Evolutionary conservation across 225 moss, liverwort and hornwort genomes (phyloP), one percentile per base, ranked within the genome.

Genomic region (Straminergon stramineum): DNA sequence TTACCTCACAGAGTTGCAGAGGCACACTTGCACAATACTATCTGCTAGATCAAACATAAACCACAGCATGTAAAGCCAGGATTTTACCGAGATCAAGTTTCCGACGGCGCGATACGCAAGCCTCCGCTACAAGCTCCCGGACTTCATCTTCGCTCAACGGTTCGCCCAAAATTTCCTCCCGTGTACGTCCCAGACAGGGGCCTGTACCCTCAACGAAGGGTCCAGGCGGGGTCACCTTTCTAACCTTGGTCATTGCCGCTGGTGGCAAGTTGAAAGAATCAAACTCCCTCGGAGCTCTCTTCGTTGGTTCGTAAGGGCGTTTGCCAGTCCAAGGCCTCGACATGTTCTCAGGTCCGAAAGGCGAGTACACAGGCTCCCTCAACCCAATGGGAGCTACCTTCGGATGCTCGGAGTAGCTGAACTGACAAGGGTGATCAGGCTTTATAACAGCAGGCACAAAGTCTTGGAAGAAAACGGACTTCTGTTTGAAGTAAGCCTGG

Each of bases 221-320:
- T 16, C 99, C 99, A 39, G 99, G 99, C 37, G 89, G 90, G 57
- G 94, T 92, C 45, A 99, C 97, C 84, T 91, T 92, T 77, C 92
- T 96, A 41, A 96, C 96, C 93, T 99, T 99, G 75, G 95, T 97
- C 80, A 93, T 93, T 22, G 90, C 90, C 34, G 96, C 91, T 21
- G 99, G 99, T 52, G 99, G 99, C 39, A 93, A 41, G 34, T 95
- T 95, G 90, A 97, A 97, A n/a, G 99, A 97, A 92, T 99, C 97
- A 75, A 97, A 97, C 79, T 93, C 93, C 28, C 93, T 91, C 7
- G 66, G 88, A 30, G 94, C 94, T 61, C 96, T 95, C 87, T 92
- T 96, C 78, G 90, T 88, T 13, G 90, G 93, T 76, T 92, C 89
- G 84, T 93, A 82, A 85, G 99, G 99, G 83, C 95, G 95, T 84